Evolutionary conservation across 805 yeast genomes (phyloP).

Genomic region (Naumovozyma dairenensis): DNA sequence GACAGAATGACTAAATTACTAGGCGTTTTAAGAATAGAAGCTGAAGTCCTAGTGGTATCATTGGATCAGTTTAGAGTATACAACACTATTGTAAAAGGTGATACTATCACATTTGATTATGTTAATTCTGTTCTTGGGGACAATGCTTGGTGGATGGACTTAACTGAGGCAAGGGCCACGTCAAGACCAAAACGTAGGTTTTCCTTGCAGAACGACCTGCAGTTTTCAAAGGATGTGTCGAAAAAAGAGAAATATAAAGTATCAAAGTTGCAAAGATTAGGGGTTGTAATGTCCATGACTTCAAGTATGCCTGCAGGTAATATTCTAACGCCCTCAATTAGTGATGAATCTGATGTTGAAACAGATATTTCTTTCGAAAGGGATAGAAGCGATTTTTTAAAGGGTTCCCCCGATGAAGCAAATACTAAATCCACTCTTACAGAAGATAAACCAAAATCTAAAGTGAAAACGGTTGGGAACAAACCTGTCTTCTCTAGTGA

Average conservation of each 20-base stretch:
- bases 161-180: conserved; percentile 46
- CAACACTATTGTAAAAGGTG: conserved; percentile 70
- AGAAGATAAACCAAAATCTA: background rate
- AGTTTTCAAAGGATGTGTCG: conserved; percentile 6
- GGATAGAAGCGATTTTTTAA: conserved; percentile 7
- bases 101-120: conserved; percentile 32
- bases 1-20: conserved; percentile 53
- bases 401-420: background rate
- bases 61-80: conserved; percentile 52
- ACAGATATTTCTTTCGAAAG: conserved; percentile 19
- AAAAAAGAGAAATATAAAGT: conserved; percentile 31
- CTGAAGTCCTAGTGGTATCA: conserved; percentile 67
- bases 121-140: conserved; percentile 42
- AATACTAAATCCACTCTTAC: background rate
- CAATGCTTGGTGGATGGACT: conserved; percentile 84
- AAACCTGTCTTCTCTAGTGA: conserved; percentile 63
- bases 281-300: conserved; percentile 71
- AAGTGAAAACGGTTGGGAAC: conserved; percentile 6
- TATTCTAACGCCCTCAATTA: conserved; percentile 20
- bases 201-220: conserved; percentile 26
- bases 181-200: conserved; percentile 21
- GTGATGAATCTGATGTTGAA: conserved; percentile 24
- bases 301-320: conserved; percentile 39
- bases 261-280: conserved; percentile 63
- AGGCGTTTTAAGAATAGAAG: conserved; percentile 73